phyloP scores from a whole-genome alignment of 2,329 filamentous ascomycete species.

The Xylaria sp. region DNA sequence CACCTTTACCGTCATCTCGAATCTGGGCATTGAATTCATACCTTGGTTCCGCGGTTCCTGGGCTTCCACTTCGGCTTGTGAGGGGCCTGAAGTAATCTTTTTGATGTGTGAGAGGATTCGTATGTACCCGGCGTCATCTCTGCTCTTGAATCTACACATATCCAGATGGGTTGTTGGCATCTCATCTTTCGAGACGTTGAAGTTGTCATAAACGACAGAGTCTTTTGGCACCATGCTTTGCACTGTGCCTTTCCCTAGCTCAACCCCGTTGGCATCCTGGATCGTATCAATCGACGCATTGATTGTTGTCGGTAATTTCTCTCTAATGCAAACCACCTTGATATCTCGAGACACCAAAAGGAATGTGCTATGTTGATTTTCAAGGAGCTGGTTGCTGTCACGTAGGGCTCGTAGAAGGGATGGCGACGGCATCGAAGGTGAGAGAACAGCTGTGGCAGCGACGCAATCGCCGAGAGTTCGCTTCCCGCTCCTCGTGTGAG shows the following conservation, averaged over 20 bases:
- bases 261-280: conserved; percentile 33
- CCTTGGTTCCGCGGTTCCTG: conserved; percentile 42
- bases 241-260: conserved; percentile 35
- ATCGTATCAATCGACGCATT: conserved; percentile 31
- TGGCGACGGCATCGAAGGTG: conserved; percentile 32
- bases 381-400: conserved; percentile 37
- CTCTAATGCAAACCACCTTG: conserved; percentile 39
- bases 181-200: conserved; percentile 40
- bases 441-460: conserved; percentile 37
- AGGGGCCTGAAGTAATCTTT: conserved; percentile 36
- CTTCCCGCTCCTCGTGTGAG: conserved; percentile 38
- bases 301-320: conserved; percentile 37
- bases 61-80: conserved; percentile 36
- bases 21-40: conserved; percentile 17
- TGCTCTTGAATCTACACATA: conserved; percentile 36
- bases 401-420: conserved; percentile 35
- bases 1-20: not conserved
- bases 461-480: conserved; percentile 40
- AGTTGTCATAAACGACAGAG: conserved; percentile 35
- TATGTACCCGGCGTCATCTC: conserved; percentile 36
- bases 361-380: conserved; percentile 40
- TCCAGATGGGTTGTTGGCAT: conserved; percentile 36
- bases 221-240: conserved; percentile 40
- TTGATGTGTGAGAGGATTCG: conserved; percentile 36
- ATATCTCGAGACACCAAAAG: conserved; percentile 41